phyloP scores from a whole-genome alignment of 768 basidiomycete species.

The Suillus occidentalis region DNA sequence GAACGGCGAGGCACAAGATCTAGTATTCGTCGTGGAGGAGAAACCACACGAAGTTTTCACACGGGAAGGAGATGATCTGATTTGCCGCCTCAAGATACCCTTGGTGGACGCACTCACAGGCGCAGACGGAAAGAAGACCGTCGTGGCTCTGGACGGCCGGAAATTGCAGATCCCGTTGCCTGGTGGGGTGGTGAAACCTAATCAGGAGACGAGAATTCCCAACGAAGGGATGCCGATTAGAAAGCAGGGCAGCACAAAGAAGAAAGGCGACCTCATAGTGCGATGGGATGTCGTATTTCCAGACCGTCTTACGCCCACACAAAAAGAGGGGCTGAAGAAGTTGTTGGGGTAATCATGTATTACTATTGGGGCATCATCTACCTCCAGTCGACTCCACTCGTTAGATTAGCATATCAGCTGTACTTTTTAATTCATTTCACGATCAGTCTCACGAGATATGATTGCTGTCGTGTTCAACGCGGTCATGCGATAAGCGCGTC shows the following conservation, averaged over 20 bases:
- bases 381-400: not conserved
- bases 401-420: constrained; percentile 9
- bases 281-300: constrained; percentile 89
- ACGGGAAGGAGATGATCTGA: constrained; percentile 81
- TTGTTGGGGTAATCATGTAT: constrained; percentile 44
- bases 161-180: constrained; percentile 71
- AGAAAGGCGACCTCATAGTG: constrained; percentile 83
- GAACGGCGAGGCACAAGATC: constrained; percentile 72
- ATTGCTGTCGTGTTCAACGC: not conserved
- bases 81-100: constrained; percentile 58
- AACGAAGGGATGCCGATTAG: constrained; percentile 93
- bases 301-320: constrained; percentile 63
- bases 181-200: constrained; percentile 68
- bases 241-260: constrained; percentile 66
- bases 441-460: not conserved
- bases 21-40: constrained; percentile 98
- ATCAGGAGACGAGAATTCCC: constrained; percentile 63
- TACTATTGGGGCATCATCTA: not conserved
- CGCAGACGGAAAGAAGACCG: constrained; percentile 46
- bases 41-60: constrained; percentile 79
- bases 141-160: constrained; percentile 80
- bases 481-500: not conserved
- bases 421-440: constrained; percentile 9
- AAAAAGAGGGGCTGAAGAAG: constrained; percentile 80
- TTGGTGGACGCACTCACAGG: constrained; percentile 84